Percentiles rank a stretch among this genome's conserved stretches.
phyloP scores from a whole-genome alignment of 306 rosid species.

The Gynostemma pentaphyllum region DNA sequence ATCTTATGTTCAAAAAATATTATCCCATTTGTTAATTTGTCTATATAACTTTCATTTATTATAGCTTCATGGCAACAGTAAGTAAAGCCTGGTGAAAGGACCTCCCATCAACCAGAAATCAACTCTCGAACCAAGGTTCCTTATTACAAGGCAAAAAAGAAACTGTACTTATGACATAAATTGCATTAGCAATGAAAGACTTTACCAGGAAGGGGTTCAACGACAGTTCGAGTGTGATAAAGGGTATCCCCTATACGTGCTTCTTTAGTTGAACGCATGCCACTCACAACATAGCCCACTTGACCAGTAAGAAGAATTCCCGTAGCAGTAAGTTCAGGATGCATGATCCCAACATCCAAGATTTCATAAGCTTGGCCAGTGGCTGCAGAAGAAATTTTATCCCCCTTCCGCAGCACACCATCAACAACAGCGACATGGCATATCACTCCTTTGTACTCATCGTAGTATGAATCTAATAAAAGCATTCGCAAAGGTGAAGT shows the following conservation, averaged over 20 bases:
- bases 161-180: not conserved
- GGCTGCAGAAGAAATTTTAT: slow-evolving; percentile 65
- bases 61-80: not conserved
- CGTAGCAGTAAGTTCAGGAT: slow-evolving; percentile 85
- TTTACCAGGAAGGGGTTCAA: slow-evolving; percentile 74
- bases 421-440: slow-evolving; percentile 92
- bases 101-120: not conserved
- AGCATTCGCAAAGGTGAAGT: slow-evolving; percentile 72
- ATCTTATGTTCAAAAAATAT: not conserved
- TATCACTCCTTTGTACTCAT: slow-evolving; percentile 86
- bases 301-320: slow-evolving; percentile 82
- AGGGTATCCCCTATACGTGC: slow-evolving; percentile 93
- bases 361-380: slow-evolving; percentile 67
- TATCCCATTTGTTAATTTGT: not conserved
- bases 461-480: slow-evolving; percentile 82
- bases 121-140: not conserved
- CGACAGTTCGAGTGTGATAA: slow-evolving; percentile 33
- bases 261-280: slow-evolving; percentile 96
- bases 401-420: slow-evolving; percentile 71
- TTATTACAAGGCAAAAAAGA: not conserved
- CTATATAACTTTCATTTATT: not conserved
- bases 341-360: slow-evolving; percentile 86
- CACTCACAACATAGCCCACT: slow-evolving; percentile 91
- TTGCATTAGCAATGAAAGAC: not conserved
- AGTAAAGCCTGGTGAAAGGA: too few relatives aligned